Percentiles rank a stretch among this genome's conserved stretches.
Conservation (phyloP, 1,284 basidiomycete species). For the Rhodotorula sp. region DNA sequence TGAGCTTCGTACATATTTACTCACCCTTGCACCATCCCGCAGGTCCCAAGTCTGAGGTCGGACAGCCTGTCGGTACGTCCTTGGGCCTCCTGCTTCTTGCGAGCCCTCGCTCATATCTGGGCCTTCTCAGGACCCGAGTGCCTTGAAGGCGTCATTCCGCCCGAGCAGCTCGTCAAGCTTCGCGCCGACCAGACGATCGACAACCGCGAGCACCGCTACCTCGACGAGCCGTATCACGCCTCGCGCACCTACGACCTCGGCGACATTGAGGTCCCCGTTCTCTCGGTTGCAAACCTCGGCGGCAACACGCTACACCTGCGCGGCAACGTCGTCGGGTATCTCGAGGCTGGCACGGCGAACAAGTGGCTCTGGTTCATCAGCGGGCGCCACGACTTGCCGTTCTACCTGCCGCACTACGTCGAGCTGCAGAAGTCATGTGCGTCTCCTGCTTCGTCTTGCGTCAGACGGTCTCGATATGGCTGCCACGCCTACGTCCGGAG, state of each 20-base stretch:
- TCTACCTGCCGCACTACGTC: constrained; percentile 48
- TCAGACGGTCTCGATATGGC: not conserved
- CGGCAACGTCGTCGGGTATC: constrained; percentile 49
- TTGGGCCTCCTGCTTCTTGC: too few species aligned
- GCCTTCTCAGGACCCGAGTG: constrained; percentile 37
- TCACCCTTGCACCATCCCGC: not conserved
- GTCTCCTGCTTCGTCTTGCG: not conserved
- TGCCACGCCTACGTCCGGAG: too few species aligned
- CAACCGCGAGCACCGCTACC: constrained; percentile 41
- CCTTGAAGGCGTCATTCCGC: constrained; percentile 46
- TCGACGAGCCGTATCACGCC: constrained; percentile 48
- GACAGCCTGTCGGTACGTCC: not conserved
- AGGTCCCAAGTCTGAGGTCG: not conserved
- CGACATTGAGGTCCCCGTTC: constrained; percentile 48
- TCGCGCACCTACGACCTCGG: constrained; percentile 46
- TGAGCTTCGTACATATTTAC: too few species aligned
- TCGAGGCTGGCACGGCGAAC: constrained; percentile 46
- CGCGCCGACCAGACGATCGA: constrained; percentile 48
- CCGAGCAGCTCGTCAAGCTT: constrained; percentile 46
- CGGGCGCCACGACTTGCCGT: constrained; percentile 50
- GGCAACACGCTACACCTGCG: constrained; percentile 49
- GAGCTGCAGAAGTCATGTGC: constrained; percentile 46
- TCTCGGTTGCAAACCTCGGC: constrained; percentile 50
- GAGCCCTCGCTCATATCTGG: not conserved
- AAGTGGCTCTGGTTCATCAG: constrained; percentile 51